phyloP scores from a whole-genome alignment of 305 asterid genomes.

The Galium porrigens region DNA sequence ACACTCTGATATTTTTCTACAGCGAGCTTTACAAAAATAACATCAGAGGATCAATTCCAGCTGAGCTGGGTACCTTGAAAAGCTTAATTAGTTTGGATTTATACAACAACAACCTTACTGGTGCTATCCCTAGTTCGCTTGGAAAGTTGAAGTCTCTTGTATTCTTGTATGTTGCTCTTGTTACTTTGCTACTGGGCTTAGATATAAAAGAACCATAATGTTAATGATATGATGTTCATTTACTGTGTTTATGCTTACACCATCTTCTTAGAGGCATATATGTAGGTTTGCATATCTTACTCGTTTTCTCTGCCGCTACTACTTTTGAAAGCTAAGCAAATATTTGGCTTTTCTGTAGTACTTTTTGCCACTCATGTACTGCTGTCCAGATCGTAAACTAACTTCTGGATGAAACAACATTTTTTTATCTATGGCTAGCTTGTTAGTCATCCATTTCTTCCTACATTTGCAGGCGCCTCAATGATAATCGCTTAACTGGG shows the following conservation, averaged over 20 bases:
- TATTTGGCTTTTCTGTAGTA: neutral
- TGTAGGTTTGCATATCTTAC: neutral
- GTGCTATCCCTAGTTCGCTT: conserved; percentile 48
- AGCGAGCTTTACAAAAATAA: conserved; percentile 18
- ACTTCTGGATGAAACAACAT: neutral
- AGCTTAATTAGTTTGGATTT: conserved; percentile 7
- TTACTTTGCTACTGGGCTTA: neutral
- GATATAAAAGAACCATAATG: neutral
- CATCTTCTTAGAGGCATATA: neutral
- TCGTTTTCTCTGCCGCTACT: neutral
- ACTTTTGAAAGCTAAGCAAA: neutral
- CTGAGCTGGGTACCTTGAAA: conserved; percentile 4
- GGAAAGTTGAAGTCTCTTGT: conserved; percentile 75
- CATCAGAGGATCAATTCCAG: conserved; percentile 5
- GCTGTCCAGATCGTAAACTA: neutral
- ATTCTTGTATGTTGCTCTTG: conserved; percentile 22
- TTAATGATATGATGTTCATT: neutral
- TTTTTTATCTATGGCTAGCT: neutral
- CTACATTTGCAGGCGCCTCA: conserved; percentile 73
- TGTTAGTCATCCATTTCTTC: conserved; percentile 52
- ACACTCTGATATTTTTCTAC: neutral
- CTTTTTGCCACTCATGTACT: neutral
- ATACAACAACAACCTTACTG: conserved; percentile 8
- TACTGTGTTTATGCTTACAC: neutral
- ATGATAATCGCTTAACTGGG: conserved; percentile 60